Evolutionary conservation across 345 rosid genomes (phyloP), one percentile per base, ranked within the genome.

Genomic region (Pugionium dolabratum): DNA sequence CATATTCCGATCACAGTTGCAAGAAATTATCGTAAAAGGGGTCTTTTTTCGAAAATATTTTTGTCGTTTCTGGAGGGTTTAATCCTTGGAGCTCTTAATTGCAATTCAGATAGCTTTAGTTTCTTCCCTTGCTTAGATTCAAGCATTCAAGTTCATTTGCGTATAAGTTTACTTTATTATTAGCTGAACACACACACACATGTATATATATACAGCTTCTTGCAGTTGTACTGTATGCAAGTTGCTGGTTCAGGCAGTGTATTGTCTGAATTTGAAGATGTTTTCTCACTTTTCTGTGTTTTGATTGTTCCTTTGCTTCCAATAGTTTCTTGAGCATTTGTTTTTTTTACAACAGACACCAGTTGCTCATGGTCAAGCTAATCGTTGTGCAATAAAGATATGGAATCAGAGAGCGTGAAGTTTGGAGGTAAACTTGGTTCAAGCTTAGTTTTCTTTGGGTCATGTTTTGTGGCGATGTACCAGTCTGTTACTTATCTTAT

Each of bases 331-430:
- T 54, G 41, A 64, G 1, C 10, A 4, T 66, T 34, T 30, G n/a
- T 33, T 64, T 45, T 10, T 33, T 7, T 9, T 2, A 9, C 27
- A 25, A 32, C 36, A 50, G 50, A 40, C 34, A 50, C 59, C 60
- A 59, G 67, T 34, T 69, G 33, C 49, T 47, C 36, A 9, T 32
- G 31, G 39, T 43, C 3, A 42, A 69, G 37, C 46, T 25, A 6
- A 32, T 62, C 4, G 4, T 11, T 28, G 4, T 44, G 8, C n/a
- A 30, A 27, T 40, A 34, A 42, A 42, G 42, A 58, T 43, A 73
- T 73, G 76, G 72, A 73, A 36, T 53, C 76, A 52, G 76, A 73
- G 26, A 66, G 45, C 33, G 43, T 60, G 2, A 73, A 73, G 49
- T 73, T 65, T 60, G 76, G 76, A 59, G 76, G 76, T 73, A 59